Conservation (phyloP, 164 flowering plant genomes). For the Piper betle region DNA sequence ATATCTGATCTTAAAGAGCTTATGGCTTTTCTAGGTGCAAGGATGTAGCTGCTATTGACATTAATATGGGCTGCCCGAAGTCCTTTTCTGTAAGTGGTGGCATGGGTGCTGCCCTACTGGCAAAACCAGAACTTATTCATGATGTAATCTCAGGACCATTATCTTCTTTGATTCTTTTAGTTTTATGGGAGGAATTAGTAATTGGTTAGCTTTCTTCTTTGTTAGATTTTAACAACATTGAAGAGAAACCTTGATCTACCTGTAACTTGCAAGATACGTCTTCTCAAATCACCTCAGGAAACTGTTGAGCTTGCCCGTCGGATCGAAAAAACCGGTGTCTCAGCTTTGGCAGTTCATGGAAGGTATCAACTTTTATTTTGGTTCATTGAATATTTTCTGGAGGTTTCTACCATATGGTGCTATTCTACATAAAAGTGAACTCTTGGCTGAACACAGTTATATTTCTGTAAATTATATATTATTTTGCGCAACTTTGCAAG, state of each 20-base stretch:
- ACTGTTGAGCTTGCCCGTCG: conserved; percentile 74
- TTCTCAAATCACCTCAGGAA: conserved; percentile 52
- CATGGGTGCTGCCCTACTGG: conserved; percentile 90
- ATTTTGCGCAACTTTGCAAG: no score
- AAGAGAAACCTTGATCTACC: conserved; percentile 67
- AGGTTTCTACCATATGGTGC: neutral
- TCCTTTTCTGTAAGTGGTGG: conserved; percentile 91
- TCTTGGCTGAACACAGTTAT: no score
- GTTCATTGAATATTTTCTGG: neutral
- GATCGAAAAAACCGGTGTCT: conserved; percentile 86
- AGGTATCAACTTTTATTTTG: conserved; percentile 32
- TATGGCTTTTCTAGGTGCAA: conserved; percentile 40
- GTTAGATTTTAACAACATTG: conserved; percentile 78
- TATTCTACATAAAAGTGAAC: no score
- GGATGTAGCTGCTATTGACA: conserved; percentile 88
- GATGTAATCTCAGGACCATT: conserved; percentile 39
- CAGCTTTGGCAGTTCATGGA: conserved; percentile 95
- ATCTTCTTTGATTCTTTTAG: neutral
- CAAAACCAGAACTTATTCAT: conserved; percentile 83
- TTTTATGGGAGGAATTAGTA: neutral
- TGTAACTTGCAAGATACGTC: conserved; percentile 89
- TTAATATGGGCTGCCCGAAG: conserved; percentile 98
- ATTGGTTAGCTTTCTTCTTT: conserved; percentile 3
- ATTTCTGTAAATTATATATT: no score
- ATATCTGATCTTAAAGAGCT: neutral